Conservation (phyloP, 75 land plant species). For the Pinus taeda region DNA sequence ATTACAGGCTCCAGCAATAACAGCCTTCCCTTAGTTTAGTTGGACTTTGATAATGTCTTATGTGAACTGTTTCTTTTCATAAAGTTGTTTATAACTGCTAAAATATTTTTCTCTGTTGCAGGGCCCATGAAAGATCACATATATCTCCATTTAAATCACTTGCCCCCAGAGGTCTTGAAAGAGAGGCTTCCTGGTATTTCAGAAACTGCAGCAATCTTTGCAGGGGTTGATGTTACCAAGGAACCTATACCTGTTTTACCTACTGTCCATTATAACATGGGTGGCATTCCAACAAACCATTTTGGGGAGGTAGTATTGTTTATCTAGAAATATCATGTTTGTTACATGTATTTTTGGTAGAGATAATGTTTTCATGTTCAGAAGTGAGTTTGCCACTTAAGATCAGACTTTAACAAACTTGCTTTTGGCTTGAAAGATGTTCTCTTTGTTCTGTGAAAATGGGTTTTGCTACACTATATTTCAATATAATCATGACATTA, state of each 20-base stretch:
- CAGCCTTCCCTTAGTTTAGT: background rate
- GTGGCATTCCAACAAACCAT: constrained; percentile 95
- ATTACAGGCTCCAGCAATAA: too few relatives aligned
- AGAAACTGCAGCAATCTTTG: constrained; percentile 99
- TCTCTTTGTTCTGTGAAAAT: background rate
- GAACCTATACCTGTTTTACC: constrained; percentile 99
- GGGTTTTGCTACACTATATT: background rate
- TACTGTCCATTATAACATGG: constrained; percentile 99
- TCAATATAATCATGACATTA: too few relatives aligned
- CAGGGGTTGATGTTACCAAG: constrained; percentile 99
- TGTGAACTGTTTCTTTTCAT: background rate
- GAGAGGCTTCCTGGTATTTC: constrained; percentile 99
- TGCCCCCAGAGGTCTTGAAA: constrained; percentile 97
- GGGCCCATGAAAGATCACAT: constrained; percentile 98
- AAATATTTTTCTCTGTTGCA: constrained; percentile 12
- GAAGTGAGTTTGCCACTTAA: background rate
- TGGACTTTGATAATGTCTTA: background rate
- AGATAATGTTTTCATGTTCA: background rate
- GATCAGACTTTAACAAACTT: background rate
- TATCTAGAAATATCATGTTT: background rate
- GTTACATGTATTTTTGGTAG: background rate
- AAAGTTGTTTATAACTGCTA: background rate
- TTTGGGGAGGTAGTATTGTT: constrained; percentile 80
- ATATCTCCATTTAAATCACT: constrained; percentile 94
- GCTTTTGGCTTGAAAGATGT: background rate